These are phyloP conservation scores for Zasmidium angulare DNA, from an alignment of 2,329 filamentous ascomycete species.

Conservation along the genomic window DNA sequence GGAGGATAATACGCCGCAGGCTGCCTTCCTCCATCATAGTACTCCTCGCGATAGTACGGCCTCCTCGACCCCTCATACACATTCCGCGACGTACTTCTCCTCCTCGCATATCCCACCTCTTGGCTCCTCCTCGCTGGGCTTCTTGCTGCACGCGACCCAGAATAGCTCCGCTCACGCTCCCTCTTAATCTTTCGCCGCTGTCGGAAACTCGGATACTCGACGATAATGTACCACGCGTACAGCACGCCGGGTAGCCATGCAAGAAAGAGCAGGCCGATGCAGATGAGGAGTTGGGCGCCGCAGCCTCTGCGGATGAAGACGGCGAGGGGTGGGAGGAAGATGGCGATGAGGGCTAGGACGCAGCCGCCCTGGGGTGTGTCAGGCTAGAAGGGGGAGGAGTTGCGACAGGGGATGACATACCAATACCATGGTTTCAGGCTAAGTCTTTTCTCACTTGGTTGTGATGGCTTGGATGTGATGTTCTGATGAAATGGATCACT, in stretches of 20 bases:
- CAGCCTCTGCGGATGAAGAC: conserved; percentile 90
- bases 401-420: neutral
- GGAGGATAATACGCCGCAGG: conserved; percentile 12
- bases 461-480: neutral
- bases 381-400: neutral
- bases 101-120: conserved; percentile 11
- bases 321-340: conserved; percentile 72
- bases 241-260: conserved; percentile 49
- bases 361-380: conserved; percentile 17
- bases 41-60: conserved; percentile 17
- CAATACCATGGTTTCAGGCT: neutral
- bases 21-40: conserved; percentile 7
- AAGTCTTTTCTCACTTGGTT: neutral
- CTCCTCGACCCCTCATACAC: conserved; percentile 11
- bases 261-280: conserved; percentile 75
- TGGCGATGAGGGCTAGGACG: conserved; percentile 20
- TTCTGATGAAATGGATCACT: neutral
- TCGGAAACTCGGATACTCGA: conserved; percentile 16
- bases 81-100: conserved; percentile 9
- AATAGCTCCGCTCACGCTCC: conserved; percentile 3
- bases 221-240: conserved; percentile 20
- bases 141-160: conserved; percentile 5
- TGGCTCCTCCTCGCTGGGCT: conserved; percentile 5
- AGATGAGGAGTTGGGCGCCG: conserved; percentile 79
- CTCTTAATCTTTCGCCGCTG: conserved; percentile 12